These are phyloP conservation scores for Ormosia emarginata DNA, from an alignment of 306 rosid species.

Conservation along the genomic window DNA sequence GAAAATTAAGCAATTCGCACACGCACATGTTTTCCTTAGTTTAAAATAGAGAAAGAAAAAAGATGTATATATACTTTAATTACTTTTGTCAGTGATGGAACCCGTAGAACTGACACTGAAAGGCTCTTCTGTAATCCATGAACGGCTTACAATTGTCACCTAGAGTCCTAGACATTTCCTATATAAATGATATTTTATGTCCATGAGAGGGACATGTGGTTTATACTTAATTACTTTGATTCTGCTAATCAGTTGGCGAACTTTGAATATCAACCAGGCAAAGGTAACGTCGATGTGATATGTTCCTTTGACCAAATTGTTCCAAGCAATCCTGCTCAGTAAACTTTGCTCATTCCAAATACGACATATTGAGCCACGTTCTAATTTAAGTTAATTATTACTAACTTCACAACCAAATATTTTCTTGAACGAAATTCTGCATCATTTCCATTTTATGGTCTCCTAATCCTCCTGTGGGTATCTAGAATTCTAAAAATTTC, in stretches of 20 bases:
- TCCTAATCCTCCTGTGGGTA: neutral
- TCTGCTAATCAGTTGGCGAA: neutral
- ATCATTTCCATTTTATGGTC: neutral
- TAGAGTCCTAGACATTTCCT: neutral
- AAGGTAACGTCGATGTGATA: conserved; percentile 2
- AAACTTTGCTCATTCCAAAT: neutral
- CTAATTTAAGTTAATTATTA: neutral
- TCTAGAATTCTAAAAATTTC: neutral
- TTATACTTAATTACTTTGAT: neutral
- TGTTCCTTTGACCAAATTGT: conserved; percentile 1
- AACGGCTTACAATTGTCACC: neutral
- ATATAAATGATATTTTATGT: neutral
- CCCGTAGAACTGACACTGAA: neutral
- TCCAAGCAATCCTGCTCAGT: neutral
- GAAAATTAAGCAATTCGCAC: neutral
- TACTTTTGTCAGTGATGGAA: neutral
- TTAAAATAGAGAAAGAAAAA: neutral
- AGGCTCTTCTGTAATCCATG: neutral
- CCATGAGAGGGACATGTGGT: neutral
- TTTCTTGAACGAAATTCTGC: neutral
- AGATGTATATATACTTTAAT: neutral
- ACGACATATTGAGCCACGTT: neutral
- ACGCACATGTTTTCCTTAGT: neutral
- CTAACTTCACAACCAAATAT: neutral
- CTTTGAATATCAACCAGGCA: neutral